These are phyloP conservation scores for Colletotrichum sp. DNA, from an alignment of 2,329 filamentous ascomycete species.

Conservation along the genomic window DNA sequence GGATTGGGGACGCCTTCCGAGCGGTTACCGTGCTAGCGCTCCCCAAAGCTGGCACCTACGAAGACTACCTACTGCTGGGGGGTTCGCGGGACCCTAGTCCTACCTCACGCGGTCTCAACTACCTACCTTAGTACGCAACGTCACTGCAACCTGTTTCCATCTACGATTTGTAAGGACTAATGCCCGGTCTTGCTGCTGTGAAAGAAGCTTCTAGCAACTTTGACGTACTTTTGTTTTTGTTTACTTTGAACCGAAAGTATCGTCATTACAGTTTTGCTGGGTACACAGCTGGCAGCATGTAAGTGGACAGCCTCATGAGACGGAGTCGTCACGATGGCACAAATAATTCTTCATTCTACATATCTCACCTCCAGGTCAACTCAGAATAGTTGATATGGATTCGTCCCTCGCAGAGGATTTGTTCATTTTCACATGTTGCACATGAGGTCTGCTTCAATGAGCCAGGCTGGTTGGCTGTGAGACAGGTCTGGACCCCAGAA, in stretches of 20 bases:
- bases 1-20: neutral
- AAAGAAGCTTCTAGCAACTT: neutral
- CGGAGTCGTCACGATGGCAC: neutral
- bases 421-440: neutral
- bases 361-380: neutral
- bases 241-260: neutral
- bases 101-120: neutral
- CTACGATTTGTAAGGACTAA: neutral
- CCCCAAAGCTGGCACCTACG: neutral
- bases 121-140: too few relatives aligned
- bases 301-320: neutral
- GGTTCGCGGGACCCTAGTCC: neutral
- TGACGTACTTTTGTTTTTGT: neutral
- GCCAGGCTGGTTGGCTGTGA: neutral
- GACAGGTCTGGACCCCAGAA: neutral
- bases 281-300: neutral
- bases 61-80: too few relatives aligned
- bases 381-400: neutral
- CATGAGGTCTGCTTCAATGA: neutral
- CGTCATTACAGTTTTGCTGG: neutral
- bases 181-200: fast-evolving
- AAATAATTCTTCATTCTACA: neutral
- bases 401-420: neutral
- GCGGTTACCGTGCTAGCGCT: neutral
- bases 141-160: neutral